Evolutionary conservation across 495 filamentous ascomycete species (phyloP), one percentile per base, ranked within the genome.

Genomic region (Jackrogersella multiformis): DNA sequence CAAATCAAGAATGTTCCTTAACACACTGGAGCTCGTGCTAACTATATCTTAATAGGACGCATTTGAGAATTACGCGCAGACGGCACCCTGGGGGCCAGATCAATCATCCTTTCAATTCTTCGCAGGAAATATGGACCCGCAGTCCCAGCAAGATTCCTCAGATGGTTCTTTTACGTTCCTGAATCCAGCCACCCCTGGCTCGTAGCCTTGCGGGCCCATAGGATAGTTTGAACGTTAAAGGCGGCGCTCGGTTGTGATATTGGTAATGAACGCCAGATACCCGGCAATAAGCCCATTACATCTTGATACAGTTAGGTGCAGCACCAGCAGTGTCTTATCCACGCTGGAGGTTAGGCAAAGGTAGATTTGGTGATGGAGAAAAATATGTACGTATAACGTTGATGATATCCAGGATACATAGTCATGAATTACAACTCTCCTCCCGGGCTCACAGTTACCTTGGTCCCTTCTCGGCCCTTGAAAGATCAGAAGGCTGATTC

Each of bases 61-160:
- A 23, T 81, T 84, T 45, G 80, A 82, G 26, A 84, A 78, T 44
- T 84, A 80, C 44, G 77, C 81, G 5, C 81, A 84, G 56, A 82
- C 75, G 6, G 78, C 79, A 3, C 74, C 78, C 44, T 84, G 78
- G 73, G 78, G 80, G 41, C 76, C 74, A 6, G 79, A 80, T 26
- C 80, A 83, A 56, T 51, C 67, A 1, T 76, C 76, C 1, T 75
- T 83, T 49, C 77, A 80, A 12, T 82, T 84, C 72, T 84, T 82
- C 46, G 73, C 79, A 4, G 77, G 78, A 0, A 79, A 77, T 21
- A 51, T 69, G 8, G 75, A 77, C 15, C 79, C 78, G 5, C 69
- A 76, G 56, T 67, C 70, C 3, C 78, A 78, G 41, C 73, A 76
- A 51, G 73, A 60, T 15, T 72, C 68, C 2, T 73, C 65, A 2